A percentile compares a stretch with the other conserved stretches of the same genome.
phyloP scores from a whole-genome alignment of 2,329 filamentous ascomycete genomes.

The Aspergillus fructus region DNA sequence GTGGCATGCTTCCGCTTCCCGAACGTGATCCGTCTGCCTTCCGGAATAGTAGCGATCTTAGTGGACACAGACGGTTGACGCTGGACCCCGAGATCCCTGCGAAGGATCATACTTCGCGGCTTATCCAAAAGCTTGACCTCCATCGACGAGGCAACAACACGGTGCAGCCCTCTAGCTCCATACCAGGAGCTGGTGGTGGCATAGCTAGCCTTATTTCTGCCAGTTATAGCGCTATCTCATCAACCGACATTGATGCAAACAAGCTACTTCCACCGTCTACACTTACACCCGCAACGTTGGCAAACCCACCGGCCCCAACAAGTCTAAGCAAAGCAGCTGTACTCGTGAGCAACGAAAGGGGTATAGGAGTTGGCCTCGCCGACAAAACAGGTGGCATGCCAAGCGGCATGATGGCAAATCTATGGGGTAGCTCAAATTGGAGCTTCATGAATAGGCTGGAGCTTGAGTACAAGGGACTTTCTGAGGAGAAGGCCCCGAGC shows the following conservation, averaged over 20 bases:
- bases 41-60: slow-evolving; percentile 73
- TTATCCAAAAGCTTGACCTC: slow-evolving; percentile 90
- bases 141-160: slow-evolving; percentile 72
- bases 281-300: slow-evolving; percentile 78
- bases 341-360: slow-evolving; percentile 73
- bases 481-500: slow-evolving; percentile 27
- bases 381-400: slow-evolving; percentile 71
- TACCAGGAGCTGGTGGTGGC: slow-evolving; percentile 55
- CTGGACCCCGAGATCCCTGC: slow-evolving; percentile 63
- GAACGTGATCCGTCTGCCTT: slow-evolving; percentile 58
- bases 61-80: slow-evolving; percentile 48
- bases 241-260: slow-evolving; percentile 35
- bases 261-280: slow-evolving; percentile 53
- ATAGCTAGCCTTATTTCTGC: slow-evolving; percentile 84
- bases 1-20: slow-evolving; percentile 65
- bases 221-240: slow-evolving; percentile 69
- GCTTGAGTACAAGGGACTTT: slow-evolving; percentile 49
- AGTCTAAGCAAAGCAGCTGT: slow-evolving; percentile 85
- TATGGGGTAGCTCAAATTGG: slow-evolving; percentile 91
- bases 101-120: slow-evolving; percentile 74
- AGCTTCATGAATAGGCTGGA: slow-evolving; percentile 64
- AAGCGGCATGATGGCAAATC: slow-evolving; percentile 83
- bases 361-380: slow-evolving; percentile 60
- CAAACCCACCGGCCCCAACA: slow-evolving; percentile 78
- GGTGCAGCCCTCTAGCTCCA: slow-evolving; percentile 46